Evolutionary conservation across 345 rosid genomes (phyloP).

Genomic region (Triadica sebifera): DNA sequence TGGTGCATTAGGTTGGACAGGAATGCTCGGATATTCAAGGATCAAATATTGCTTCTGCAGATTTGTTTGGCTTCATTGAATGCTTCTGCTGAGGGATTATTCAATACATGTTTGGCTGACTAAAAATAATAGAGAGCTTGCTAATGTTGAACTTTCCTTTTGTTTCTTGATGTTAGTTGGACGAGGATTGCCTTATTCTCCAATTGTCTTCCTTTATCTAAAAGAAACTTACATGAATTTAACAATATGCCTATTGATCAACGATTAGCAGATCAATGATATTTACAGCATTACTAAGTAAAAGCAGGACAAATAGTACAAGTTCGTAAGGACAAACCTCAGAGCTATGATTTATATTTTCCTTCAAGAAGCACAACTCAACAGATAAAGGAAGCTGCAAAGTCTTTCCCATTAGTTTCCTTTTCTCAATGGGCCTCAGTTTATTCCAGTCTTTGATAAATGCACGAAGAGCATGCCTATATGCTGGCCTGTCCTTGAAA

Average conservation of each 20-base stretch:
- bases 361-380: conserved; percentile 87
- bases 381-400: conserved; percentile 78
- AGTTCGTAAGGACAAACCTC: conserved; percentile 45
- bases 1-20: too few relatives aligned
- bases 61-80: too few relatives aligned
- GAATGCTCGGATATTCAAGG: too few relatives aligned
- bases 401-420: conserved; percentile 79
- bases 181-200: too few relatives aligned
- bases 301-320: not conserved
- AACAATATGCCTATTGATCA: not conserved
- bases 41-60: too few relatives aligned
- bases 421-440: conserved; percentile 73
- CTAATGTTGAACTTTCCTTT: too few relatives aligned
- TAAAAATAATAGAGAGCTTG: too few relatives aligned
- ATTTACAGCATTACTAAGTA: not conserved
- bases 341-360: conserved; percentile 57
- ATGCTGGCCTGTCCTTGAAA: conserved; percentile 35
- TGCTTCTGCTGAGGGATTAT: too few relatives aligned
- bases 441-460: conserved; percentile 75
- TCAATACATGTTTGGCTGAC: too few relatives aligned
- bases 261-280: not conserved
- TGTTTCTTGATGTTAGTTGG: too few relatives aligned
- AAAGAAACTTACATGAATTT: not conserved
- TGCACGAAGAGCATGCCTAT: conserved; percentile 46
- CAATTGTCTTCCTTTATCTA: too few relatives aligned